These are phyloP conservation scores for Blastobotrys malaysiensis DNA, from an alignment of 1,139 yeast genomes.

Conservation along the genomic window DNA sequence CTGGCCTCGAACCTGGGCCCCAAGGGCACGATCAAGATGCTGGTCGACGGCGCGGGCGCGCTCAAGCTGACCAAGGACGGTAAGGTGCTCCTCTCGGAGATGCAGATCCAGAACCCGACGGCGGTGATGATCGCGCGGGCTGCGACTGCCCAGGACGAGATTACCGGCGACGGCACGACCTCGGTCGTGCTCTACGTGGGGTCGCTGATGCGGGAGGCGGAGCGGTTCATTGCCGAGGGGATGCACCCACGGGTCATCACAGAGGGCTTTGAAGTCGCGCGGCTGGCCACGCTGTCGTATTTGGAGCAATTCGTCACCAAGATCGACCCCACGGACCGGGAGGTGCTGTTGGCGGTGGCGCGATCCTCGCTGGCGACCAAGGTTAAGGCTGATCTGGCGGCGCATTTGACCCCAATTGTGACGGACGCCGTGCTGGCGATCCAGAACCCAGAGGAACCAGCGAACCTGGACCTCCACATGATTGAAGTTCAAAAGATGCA, in stretches of 20 bases:
- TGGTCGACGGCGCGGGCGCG: constrained; percentile 95
- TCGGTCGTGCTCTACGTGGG: constrained; percentile 94
- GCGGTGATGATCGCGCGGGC: constrained; percentile 98
- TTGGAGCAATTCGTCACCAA: constrained; percentile 54
- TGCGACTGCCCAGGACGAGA: constrained; percentile 97
- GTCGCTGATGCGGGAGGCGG: constrained; percentile 90
- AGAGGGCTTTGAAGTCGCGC: constrained; percentile 91
- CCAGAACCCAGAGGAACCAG: constrained; percentile 45
- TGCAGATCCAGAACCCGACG: constrained; percentile 99
- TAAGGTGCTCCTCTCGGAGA: constrained; percentile 83
- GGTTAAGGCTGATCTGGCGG: constrained; percentile 68
- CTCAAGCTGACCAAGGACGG: constrained; percentile 97
- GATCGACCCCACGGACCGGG: constrained; percentile 59
- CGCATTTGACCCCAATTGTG: constrained; percentile 84
- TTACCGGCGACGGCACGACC: constrained; percentile 99
- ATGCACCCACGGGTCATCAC: constrained; percentile 92
- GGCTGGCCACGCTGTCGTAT: constrained; percentile 64
- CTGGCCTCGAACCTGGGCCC: constrained; percentile 92
- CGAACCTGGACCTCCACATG: constrained; percentile 84
- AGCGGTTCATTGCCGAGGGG: constrained; percentile 86
- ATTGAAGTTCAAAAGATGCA: constrained; percentile 98
- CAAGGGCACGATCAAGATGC: constrained; percentile 90
- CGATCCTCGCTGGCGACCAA: constrained; percentile 85
- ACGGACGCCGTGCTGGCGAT: constrained; percentile 93
- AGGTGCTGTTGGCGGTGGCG: constrained; percentile 85